phyloP scores from a whole-genome alignment of 1,284 basidiomycete genomes.

The Wallemia hederae region DNA sequence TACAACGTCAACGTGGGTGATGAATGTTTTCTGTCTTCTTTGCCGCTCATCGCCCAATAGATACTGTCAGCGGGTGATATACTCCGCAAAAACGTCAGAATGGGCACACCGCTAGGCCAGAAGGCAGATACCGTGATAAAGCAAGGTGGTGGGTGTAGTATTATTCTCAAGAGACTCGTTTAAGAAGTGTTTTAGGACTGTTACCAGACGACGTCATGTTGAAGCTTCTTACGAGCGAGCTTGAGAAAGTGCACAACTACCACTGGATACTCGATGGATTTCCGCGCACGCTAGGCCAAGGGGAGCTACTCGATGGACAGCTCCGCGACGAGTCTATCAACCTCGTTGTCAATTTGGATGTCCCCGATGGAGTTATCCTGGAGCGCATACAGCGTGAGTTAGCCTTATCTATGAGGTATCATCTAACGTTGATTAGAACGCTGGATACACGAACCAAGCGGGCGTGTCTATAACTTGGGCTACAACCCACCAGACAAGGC shows the following conservation, averaged over 20 bases:
- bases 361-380: constrained; percentile 68
- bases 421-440: constrained; percentile 34
- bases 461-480: constrained; percentile 72
- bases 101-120: constrained; percentile 38
- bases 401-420: neutral
- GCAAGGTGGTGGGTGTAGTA: constrained; percentile 22
- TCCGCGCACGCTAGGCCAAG: constrained; percentile 72
- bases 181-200: constrained; percentile 17
- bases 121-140: constrained; percentile 47
- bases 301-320: constrained; percentile 38
- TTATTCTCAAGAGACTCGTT: neutral
- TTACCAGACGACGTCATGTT: constrained; percentile 50
- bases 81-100: constrained; percentile 42
- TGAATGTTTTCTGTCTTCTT: neutral
- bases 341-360: constrained; percentile 68
- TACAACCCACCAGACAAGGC: constrained; percentile 66
- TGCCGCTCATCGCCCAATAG: constrained; percentile 10
- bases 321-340: constrained; percentile 27
- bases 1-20: constrained; percentile 28
- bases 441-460: constrained; percentile 77
- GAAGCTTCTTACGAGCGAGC: constrained; percentile 36
- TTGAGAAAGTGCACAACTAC: constrained; percentile 27
- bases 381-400: constrained; percentile 40
- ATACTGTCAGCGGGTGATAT: constrained; percentile 52
- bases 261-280: constrained; percentile 91